Evolutionary conservation across 2,329 filamentous ascomycete species (phyloP), one percentile per base, ranked within the genome.

Genomic region (Colletotrichum godetiae): DNA sequence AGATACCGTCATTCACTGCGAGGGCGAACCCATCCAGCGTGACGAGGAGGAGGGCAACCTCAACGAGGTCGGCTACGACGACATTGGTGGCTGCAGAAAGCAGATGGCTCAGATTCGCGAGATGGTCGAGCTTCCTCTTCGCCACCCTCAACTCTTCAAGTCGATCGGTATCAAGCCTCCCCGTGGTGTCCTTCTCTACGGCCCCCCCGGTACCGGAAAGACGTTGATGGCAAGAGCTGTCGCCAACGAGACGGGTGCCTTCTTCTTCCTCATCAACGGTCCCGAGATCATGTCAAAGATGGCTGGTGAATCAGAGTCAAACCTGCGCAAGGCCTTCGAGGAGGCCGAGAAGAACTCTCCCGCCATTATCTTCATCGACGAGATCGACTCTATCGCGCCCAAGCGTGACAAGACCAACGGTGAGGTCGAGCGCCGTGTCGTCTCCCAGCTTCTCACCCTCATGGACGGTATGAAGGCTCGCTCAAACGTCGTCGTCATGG

Each of bases 271-370:
- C 76, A 98, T 99, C 91, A 98, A 98, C 86, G 96, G 97, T 76
- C 97, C 97, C 65, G 97, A 98, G 84, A 98, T 99, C 88, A 98
- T 99, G 97, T 98, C 96, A 73, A 98, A 98, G 91, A 98, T 98
- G 97, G 97, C 97, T 73, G 97, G 97, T 91, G 97, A 99, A 86
- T 98, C 97, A 73, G 97, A 98, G 85, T 98, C 96, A 73, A 98
- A 98, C 84, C 86, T 99, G 78, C 93, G 97, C 80, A 98, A 98
- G 87, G 97, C 97, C n/a, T 99, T 99, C 80, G 97, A 98, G 84
- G 97, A 98, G 88, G 97, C 97, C 56, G 96, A 98, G 89, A 98
- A 98, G 92, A 98, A 98, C 88, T 98, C 96, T 0, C 97, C 97
- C 15, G 95, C 97, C 71, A 98, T 99, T 83, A 98, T 99, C 86